Percentiles rank a stretch among this genome's conserved stretches.
These are phyloP conservation scores for Linderniella brevidens DNA, from an alignment of 257 asterid species.

Conservation along the genomic window DNA sequence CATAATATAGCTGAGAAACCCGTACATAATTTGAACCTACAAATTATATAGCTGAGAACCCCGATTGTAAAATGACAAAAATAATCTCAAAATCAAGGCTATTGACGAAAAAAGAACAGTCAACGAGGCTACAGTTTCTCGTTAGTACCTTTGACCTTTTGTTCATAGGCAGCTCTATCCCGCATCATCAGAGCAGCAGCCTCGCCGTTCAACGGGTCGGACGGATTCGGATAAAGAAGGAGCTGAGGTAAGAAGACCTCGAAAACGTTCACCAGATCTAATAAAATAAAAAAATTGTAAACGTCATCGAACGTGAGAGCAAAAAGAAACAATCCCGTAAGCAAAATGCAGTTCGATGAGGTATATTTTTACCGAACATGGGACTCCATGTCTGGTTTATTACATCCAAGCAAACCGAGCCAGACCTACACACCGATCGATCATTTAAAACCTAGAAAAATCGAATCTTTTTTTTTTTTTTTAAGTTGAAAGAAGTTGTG, in stretches of 20 bases:
- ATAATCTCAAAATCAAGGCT: no score
- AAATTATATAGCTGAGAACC: no score
- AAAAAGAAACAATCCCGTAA: background rate
- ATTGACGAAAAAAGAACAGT: no score
- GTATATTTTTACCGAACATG: conserved; percentile 30
- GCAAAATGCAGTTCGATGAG: background rate
- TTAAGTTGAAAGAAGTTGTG: background rate
- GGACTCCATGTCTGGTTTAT: conserved; percentile 63
- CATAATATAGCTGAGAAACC: no score
- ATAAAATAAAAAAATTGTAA: conserved; percentile 2
- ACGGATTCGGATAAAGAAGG: conserved; percentile 65
- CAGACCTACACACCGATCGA: conserved; percentile 22
- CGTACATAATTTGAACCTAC: no score
- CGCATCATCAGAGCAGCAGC: conserved; percentile 71
- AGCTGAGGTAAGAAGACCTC: conserved; percentile 84
- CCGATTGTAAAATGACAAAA: no score
- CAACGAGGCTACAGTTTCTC: no score
- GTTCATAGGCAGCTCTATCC: conserved; percentile 57
- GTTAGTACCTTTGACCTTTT: conserved; percentile 57
- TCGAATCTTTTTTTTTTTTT: background rate
- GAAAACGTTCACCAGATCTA: conserved; percentile 69
- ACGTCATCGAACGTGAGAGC: background rate
- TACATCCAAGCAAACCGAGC: conserved; percentile 45
- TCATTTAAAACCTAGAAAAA: background rate
- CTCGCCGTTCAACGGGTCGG: conserved; percentile 69